Conservation (phyloP, 1,139 yeast species). For the Eremothecium gossypii region DNA sequence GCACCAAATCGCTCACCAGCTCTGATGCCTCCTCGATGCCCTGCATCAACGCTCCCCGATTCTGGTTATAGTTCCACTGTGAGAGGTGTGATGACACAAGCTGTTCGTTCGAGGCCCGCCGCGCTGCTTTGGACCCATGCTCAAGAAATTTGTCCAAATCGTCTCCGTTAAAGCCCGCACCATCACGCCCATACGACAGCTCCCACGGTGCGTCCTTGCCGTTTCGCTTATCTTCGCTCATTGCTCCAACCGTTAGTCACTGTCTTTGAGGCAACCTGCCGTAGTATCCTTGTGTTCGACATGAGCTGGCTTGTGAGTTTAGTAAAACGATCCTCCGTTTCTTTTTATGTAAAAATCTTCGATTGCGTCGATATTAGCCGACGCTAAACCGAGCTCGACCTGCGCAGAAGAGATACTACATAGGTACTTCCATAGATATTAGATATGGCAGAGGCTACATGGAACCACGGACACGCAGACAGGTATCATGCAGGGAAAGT, state of each 20-base stretch:
- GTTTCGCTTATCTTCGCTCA: neutral
- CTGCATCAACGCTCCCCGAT: constrained; percentile 19
- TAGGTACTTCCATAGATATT: neutral
- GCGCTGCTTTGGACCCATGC: constrained; percentile 9
- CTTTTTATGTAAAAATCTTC: no score
- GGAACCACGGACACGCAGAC: neutral
- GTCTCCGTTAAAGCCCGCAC: constrained; percentile 1
- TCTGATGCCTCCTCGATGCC: constrained; percentile 18
- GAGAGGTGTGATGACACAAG: constrained; percentile 24
- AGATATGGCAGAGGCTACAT: neutral
- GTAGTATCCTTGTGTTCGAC: no score
- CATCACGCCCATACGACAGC: constrained; percentile 3
- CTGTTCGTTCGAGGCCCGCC: constrained; percentile 16
- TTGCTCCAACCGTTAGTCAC: neutral
- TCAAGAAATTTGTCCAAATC: constrained; percentile 3
- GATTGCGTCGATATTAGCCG: neutral
- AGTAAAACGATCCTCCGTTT: no score
- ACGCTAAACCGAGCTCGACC: neutral
- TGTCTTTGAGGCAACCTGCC: no score
- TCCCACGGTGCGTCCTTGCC: constrained; percentile 5
- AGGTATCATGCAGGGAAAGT: neutral
- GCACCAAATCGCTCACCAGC: constrained; percentile 16
- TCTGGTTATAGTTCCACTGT: constrained; percentile 28
- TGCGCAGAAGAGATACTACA: neutral
- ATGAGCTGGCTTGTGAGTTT: no score